A percentile compares a stretch with the other conserved stretches of the same genome.
These are phyloP conservation scores for Vitis rupestris DNA, from an alignment of 164 flowering plant genomes.

Conservation along the genomic window DNA sequence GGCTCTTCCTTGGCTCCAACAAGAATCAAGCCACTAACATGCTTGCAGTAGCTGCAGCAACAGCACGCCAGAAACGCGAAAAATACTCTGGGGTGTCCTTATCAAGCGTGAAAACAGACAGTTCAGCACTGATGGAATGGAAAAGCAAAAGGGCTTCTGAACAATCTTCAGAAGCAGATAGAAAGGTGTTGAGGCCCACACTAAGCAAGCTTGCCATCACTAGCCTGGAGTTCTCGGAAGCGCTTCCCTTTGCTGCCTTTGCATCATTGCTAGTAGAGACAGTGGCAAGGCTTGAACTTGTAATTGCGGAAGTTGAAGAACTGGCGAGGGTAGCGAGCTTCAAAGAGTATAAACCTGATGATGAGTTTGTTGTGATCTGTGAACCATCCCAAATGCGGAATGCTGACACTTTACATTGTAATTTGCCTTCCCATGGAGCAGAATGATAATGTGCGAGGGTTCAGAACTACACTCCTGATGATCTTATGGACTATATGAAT, in stretches of 20 bases:
- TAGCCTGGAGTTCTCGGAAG: slow-evolving; percentile 91
- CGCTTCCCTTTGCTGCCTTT: slow-evolving; percentile 94
- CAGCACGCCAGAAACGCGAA: slow-evolving; percentile 23
- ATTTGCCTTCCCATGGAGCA: slow-evolving; percentile 26
- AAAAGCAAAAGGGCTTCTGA: slow-evolving; percentile 33
- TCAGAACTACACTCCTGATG: too few relatives aligned
- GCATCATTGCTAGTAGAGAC: slow-evolving; percentile 88
- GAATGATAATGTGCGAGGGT: slow-evolving; percentile 1
- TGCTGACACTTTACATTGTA: slow-evolving; percentile 14
- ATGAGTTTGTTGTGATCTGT: slow-evolving; percentile 29
- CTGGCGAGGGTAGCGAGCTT: slow-evolving; percentile 65
- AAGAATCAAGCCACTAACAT: slow-evolving; percentile 35
- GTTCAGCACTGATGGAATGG: slow-evolving; percentile 58
- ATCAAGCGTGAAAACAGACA: slow-evolving; percentile 58
- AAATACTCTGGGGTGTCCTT: slow-evolving; percentile 25
- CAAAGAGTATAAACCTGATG: slow-evolving; percentile 44
- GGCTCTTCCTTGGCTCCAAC: slow-evolving; percentile 68
- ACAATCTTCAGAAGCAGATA: slow-evolving; percentile 19
- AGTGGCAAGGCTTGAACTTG: slow-evolving; percentile 78
- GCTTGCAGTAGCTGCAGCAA: slow-evolving; percentile 48
- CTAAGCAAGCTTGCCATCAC: slow-evolving; percentile 70
- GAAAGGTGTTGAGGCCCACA: slow-evolving; percentile 57
- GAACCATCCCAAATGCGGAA: slow-evolving; percentile 13
- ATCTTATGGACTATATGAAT: too few relatives aligned
- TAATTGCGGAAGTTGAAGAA: slow-evolving; percentile 83